phyloP scores from a whole-genome alignment of 768 basidiomycete genomes.

The Psilocybe azurescens region DNA sequence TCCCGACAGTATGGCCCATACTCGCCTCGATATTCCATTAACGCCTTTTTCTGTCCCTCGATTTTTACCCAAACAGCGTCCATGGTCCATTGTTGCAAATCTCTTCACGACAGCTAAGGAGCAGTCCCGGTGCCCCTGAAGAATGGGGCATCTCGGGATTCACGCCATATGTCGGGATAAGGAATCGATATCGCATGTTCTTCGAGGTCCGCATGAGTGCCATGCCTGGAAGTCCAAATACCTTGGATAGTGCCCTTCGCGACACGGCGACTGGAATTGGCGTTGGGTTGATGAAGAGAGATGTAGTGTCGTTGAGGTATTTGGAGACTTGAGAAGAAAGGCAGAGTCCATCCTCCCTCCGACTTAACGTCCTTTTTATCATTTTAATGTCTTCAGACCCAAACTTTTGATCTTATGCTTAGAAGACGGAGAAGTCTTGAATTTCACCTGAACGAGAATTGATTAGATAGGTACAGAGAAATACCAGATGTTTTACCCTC shows the following conservation, averaged over 20 bases:
- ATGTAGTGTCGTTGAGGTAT: constrained; percentile 8
- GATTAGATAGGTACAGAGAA: too few species aligned
- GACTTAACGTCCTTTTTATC: not conserved
- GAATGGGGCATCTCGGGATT: constrained; percentile 22
- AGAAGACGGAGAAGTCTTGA: too few species aligned
- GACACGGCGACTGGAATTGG: constrained; percentile 11
- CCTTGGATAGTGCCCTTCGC: constrained; percentile 12
- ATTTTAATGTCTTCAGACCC: too few species aligned
- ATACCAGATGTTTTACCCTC: too few species aligned
- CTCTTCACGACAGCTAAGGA: constrained; percentile 21
- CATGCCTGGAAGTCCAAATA: constrained; percentile 20
- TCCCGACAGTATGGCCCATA: constrained; percentile 13
- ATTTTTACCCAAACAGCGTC: constrained; percentile 15
- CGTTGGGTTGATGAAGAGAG: constrained; percentile 23
- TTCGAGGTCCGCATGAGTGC: constrained; percentile 22
- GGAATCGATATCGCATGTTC: constrained; percentile 10
- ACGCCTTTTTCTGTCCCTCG: constrained; percentile 5
- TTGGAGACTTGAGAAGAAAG: not conserved
- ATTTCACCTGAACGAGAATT: too few species aligned
- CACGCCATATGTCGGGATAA: constrained; percentile 13
- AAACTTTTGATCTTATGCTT: too few species aligned
- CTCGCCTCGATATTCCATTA: constrained; percentile 22
- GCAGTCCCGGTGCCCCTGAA: constrained; percentile 18
- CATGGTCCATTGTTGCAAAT: constrained; percentile 18
- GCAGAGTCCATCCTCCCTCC: too few species aligned